phyloP scores from a whole-genome alignment of 2,329 filamentous ascomycete species.

The Arthroderma sp. region DNA sequence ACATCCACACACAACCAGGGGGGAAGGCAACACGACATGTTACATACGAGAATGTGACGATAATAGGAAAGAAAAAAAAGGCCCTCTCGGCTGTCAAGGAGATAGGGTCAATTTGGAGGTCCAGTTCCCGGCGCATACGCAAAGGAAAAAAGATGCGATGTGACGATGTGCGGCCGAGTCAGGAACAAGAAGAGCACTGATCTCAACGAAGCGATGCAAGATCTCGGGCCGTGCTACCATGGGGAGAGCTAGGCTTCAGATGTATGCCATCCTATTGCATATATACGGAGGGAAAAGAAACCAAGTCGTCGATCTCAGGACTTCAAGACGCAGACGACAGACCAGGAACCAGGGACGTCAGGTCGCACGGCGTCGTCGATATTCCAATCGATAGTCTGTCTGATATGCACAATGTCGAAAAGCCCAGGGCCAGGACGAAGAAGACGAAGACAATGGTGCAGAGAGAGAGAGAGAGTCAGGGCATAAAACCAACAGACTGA shows the following conservation, averaged over 20 bases:
- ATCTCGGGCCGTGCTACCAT: constrained; percentile 4
- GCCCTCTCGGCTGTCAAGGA: too few relatives aligned
- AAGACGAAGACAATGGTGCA: not conserved
- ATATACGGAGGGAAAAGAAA: not conserved
- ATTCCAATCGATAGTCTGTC: constrained; percentile 1
- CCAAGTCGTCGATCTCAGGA: not conserved
- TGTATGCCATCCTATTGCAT: constrained; percentile 4
- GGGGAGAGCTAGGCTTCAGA: not conserved
- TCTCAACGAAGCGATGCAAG: not conserved
- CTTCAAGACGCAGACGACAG: not conserved
- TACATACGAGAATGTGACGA: constrained; percentile 5
- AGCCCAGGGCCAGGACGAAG: not conserved
- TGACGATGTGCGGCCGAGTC: not conserved
- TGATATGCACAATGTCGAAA: not conserved
- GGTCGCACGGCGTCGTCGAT: constrained; percentile 4
- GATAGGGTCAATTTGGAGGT: not conserved
- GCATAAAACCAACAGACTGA: not conserved
- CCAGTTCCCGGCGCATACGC: not conserved
- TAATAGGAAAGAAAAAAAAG: too few relatives aligned
- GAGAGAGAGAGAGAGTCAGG: not conserved
- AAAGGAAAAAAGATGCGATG: not conserved
- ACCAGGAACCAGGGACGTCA: not conserved
- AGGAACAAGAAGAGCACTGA: not conserved
- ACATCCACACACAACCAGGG: not conserved
- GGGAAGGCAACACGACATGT: not conserved